Percentiles rank a stretch among this genome's conserved stretches.
These are phyloP conservation scores for Fusarium sp. DNA, from an alignment of 2,329 filamentous ascomycete species.

Conservation along the genomic window DNA sequence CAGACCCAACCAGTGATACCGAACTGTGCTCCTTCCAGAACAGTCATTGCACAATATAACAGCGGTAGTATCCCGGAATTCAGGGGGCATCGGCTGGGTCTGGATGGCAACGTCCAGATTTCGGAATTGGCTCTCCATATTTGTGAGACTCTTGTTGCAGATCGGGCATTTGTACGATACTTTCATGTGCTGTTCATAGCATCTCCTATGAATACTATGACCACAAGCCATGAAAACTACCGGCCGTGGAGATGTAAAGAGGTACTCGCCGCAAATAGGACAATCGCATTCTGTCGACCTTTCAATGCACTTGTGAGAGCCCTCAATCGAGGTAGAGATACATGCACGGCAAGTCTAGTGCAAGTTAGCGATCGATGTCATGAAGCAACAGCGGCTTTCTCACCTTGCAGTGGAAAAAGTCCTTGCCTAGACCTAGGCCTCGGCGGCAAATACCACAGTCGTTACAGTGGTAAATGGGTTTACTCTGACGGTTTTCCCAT, in stretches of 20 bases:
- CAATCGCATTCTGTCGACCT: slow-evolving; percentile 94
- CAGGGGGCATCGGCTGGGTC: slow-evolving; percentile 89
- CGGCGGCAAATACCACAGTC: slow-evolving; percentile 96
- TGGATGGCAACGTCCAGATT: slow-evolving; percentile 89
- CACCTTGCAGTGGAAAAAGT: slow-evolving; percentile 98
- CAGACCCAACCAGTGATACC: slow-evolving; percentile 93
- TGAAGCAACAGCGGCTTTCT: slow-evolving; percentile 32
- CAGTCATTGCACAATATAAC: slow-evolving; percentile 96
- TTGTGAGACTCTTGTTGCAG: slow-evolving; percentile 95
- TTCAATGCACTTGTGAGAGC: slow-evolving; percentile 92
- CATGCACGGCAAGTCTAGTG: slow-evolving; percentile 87
- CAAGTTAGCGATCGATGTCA: not conserved
- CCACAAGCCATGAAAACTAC: slow-evolving; percentile 97
- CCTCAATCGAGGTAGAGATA: slow-evolving; percentile 87
- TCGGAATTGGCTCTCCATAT: slow-evolving; percentile 96
- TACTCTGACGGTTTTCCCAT: slow-evolving; percentile 93
- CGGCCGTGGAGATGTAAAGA: slow-evolving; percentile 89
- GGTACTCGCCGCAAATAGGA: slow-evolving; percentile 95
- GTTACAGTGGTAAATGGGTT: slow-evolving; percentile 94
- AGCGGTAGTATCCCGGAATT: slow-evolving; percentile 82
- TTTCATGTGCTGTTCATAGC: slow-evolving; percentile 88
- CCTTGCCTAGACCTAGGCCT: slow-evolving; percentile 90
- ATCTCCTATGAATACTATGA: slow-evolving; percentile 92
- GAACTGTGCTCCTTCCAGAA: slow-evolving; percentile 83
- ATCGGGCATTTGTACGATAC: slow-evolving; percentile 96